Evolutionary conservation across 129 eudicot species (phyloP).

Genomic region (Deinandra increscens): DNA sequence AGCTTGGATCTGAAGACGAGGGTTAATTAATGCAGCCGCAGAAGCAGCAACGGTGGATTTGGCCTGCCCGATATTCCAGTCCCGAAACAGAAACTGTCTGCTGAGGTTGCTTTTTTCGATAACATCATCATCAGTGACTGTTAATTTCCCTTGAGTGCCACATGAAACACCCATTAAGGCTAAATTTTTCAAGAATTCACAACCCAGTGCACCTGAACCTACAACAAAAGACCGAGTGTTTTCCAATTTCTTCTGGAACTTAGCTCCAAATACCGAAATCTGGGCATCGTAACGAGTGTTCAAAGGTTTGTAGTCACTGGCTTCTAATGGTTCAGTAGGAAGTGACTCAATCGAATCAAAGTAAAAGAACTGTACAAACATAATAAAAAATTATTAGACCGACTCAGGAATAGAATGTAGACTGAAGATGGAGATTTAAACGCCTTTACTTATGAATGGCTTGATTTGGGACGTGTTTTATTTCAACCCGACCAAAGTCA

Average conservation of each 20-base stretch:
- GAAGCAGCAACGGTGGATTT: slow-evolving; percentile 94
- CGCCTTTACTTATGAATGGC: neutral
- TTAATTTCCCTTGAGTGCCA: slow-evolving; percentile 60
- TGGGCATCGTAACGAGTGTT: slow-evolving; percentile 91
- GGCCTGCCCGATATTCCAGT: slow-evolving; percentile 98
- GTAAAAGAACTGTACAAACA: slow-evolving; percentile 65
- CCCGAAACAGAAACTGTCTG: slow-evolving; percentile 84
- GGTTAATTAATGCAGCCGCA: slow-evolving; percentile 71
- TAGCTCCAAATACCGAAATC: slow-evolving; percentile 78
- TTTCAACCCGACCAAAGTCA: neutral
- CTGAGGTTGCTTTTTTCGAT: slow-evolving; percentile 94
- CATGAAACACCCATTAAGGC: slow-evolving; percentile 97
- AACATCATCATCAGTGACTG: slow-evolving; percentile 90
- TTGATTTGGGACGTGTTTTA: neutral
- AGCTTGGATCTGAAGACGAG: slow-evolving; percentile 64
- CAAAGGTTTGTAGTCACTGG: slow-evolving; percentile 52
- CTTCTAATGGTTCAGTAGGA: slow-evolving; percentile 56
- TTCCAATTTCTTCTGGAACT: slow-evolving; percentile 81
- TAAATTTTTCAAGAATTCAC: slow-evolving; percentile 80
- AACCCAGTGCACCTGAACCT: slow-evolving; percentile 92
- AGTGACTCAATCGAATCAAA: slow-evolving; percentile 85
- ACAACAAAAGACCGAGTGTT: slow-evolving; percentile 72
- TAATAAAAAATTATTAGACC: neutral
- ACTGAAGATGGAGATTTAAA: neutral
- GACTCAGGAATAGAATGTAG: neutral